Evolutionary conservation across 495 filamentous ascomycete species (phyloP).

Genomic region (Hypomontagnella submonticulosa): DNA sequence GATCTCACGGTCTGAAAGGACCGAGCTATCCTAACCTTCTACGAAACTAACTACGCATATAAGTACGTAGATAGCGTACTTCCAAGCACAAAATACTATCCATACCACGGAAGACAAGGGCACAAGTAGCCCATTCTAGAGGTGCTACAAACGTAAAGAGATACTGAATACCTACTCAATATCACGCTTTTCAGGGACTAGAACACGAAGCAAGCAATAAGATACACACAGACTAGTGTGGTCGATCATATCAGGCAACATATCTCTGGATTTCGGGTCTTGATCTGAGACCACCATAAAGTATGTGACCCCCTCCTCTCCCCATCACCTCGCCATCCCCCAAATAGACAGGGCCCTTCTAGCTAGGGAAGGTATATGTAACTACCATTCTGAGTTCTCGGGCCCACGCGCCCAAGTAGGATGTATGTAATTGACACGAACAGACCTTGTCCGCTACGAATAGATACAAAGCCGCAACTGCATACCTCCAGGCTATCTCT

Average conservation of each 20-base stretch:
- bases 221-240: background rate
- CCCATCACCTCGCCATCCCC: constrained; percentile 6
- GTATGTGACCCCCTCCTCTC: constrained; percentile 23
- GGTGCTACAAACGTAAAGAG: too few relatives aligned
- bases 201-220: background rate
- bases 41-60: too few relatives aligned
- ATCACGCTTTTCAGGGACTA: background rate
- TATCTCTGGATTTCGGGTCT: constrained; percentile 26
- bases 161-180: too few relatives aligned
- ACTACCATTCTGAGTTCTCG: constrained; percentile 17
- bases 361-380: constrained; percentile 14
- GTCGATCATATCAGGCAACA: constrained; percentile 27
- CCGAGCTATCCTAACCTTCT: too few relatives aligned
- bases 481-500: background rate
- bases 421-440: constrained; percentile 12
- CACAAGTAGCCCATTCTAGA: too few relatives aligned
- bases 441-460: constrained; percentile 13
- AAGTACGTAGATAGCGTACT: too few relatives aligned
- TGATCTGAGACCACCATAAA: constrained; percentile 12
- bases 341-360: constrained; percentile 18
- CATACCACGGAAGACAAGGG: too few relatives aligned
- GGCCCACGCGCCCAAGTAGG: constrained; percentile 18
- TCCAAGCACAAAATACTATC: too few relatives aligned
- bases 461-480: constrained; percentile 7
- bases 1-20: too few relatives aligned